phyloP scores from a whole-genome alignment of 2,329 filamentous ascomycete species.

The Fusarium graminum region DNA sequence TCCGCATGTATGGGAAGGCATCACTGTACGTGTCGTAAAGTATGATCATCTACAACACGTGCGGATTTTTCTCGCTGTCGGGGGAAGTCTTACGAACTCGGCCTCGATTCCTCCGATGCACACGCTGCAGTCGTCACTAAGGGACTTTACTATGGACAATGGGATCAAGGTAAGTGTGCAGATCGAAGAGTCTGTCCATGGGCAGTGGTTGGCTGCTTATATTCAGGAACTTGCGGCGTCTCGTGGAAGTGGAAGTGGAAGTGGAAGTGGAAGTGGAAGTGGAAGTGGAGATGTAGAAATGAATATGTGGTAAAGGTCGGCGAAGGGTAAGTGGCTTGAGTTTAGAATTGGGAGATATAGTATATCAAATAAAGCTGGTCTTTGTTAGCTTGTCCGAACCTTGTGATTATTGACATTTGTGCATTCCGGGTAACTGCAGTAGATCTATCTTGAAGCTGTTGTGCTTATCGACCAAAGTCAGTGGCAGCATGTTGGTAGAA shows the following conservation, averaged over 20 bases:
- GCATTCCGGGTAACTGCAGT: not conserved
- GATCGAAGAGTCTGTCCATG: slow-evolving; percentile 18
- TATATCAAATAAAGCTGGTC: not conserved
- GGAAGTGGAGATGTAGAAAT: not conserved
- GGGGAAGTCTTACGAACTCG: not conserved
- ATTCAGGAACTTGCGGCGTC: not conserved
- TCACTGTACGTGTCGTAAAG: not conserved
- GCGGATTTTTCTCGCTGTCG: not conserved
- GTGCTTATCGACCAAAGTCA: not conserved
- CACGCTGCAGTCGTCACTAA: not conserved
- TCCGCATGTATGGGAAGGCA: not conserved
- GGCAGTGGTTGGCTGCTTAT: slow-evolving; percentile 12
- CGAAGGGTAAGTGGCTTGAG: not conserved
- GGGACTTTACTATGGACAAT: not conserved
- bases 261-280: too few relatives aligned
- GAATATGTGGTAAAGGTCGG: not conserved
- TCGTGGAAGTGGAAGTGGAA: not conserved
- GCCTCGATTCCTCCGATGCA: not conserved
- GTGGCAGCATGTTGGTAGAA: not conserved
- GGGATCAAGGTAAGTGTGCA: not conserved
- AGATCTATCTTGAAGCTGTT: not conserved
- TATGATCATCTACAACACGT: not conserved
- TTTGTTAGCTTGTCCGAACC: not conserved
- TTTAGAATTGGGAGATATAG: not conserved
- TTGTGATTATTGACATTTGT: not conserved